Evolutionary conservation across 108 stramenopile species (phyloP), one percentile per base, ranked within the genome.

Genomic region (Phaeodactylum tricornutum): DNA sequence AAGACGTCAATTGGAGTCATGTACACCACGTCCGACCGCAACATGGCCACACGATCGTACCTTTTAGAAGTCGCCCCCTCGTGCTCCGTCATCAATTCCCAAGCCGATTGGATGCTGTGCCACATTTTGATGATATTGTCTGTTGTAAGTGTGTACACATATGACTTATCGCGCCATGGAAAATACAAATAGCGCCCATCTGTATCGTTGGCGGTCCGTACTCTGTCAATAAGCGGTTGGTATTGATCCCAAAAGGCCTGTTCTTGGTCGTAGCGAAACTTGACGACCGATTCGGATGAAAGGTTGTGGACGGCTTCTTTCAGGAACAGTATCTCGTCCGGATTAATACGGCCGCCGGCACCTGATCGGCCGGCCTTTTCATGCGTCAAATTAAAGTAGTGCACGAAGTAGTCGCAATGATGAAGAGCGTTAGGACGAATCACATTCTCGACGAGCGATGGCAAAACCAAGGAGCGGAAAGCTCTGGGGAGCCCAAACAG

Each of bases 21-120:
- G 43, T 54, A 73, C 29, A 73, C 27, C 29, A 48, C 66, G 52
- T 73, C 72, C n/a, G 47, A 53, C 30, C 72, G 72, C 39, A 73
- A 60, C 66, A 73, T 67, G n/a, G 56, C 72, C 7, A 73, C 72
- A 16, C 72, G 66, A n/a, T 5, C 29, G 36, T 73, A 73, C 8
- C 16, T 21, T 3, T 7, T 6, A 4, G 19, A 8, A 4, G 16
- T 3, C 15, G 6, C 15, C 5, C 4, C 17, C 11, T 14, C 27
- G 49, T n/a, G 22, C 6, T 37, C 33, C 6, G n/a, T 17, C 49
- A 50, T 50, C 19, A 50, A 32, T 9, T 34, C 17, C 49, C 49
- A 50, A 4, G 32, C 49, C 15, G 31, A 7, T 31, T 50, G 31
- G 5, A 50, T 50, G 14, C 25, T 28, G 27, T 50, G 22, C 49